These are phyloP conservation scores for Pseudogymnoascus sp. DNA, from an alignment of 2,329 filamentous ascomycete genomes.

Conservation along the genomic window DNA sequence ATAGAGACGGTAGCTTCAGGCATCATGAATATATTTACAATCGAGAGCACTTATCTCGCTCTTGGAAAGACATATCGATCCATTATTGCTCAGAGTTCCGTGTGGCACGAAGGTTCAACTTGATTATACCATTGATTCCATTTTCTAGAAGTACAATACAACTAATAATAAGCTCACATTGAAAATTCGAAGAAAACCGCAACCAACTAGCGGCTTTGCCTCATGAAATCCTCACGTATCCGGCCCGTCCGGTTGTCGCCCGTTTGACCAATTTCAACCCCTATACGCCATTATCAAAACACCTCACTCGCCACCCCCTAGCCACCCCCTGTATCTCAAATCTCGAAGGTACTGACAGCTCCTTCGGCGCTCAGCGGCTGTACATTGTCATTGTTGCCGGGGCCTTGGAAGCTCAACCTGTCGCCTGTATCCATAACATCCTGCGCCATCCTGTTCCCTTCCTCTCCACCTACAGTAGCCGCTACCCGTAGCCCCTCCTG, in stretches of 20 bases:
- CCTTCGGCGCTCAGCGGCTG: conserved; percentile 51
- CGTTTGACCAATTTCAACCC: conserved; percentile 3
- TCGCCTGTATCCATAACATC: conserved; percentile 36
- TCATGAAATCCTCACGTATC: conserved; percentile 1
- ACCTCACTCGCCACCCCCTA: background rate
- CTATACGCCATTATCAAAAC: conserved; percentile 10
- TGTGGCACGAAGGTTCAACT: background rate
- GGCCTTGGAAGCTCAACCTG: conserved; percentile 47
- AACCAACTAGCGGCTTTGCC: background rate
- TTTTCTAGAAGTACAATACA: conserved; percentile 9
- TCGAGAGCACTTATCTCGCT: background rate
- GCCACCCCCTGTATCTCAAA: background rate
- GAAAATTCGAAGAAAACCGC: conserved; percentile 4
- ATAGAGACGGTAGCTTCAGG: background rate
- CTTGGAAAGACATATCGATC: background rate
- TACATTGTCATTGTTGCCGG: conserved; percentile 34
- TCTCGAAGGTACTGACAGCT: conserved; percentile 19
- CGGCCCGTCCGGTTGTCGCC: background rate
- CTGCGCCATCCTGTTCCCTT: conserved; percentile 32
- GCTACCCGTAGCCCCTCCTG: conserved; percentile 64
- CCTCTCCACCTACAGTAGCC: conserved; percentile 33
- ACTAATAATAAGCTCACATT: conserved; percentile 11
- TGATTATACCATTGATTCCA: background rate
- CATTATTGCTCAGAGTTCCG: background rate
- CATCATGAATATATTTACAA: background rate